Evolutionary conservation across 805 yeast species (phyloP), one percentile per base, ranked within the genome.

Genomic region (Saturnispora ahearnii): DNA sequence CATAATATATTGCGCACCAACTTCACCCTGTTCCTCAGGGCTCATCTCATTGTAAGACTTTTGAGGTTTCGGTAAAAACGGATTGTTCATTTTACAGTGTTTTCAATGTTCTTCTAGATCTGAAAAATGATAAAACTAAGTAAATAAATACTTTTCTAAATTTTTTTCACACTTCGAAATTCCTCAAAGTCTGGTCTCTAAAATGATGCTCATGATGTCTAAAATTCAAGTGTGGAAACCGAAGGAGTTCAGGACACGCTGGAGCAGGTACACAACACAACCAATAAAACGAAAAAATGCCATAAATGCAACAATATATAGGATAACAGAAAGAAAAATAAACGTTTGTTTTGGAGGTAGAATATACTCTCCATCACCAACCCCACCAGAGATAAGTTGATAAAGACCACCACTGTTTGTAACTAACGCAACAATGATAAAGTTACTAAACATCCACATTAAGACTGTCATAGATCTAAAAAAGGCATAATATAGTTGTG

Each of bases 261-360:
- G 50, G 13, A 73, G 47, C 61, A 87, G 67, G 62, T 81, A 91
- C 37, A 76, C 61, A 2, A 76, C 63, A 56, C 95, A 79, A 1
- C 97, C 96, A 28, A 83, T 46, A 56, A 91, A 84, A 54, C 97
- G 73, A 64, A 87, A 82, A 6, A 82, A 74, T 0, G 98, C 96
- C 73, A 88, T 77, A 28, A 82, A 86, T 4, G 96, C 96, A 41
- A 91, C 98, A 34, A 90, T 69, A 96, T 98, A 91, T 56, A 91
- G 71, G 43, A 91, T 83, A 30, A 91, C 87, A 5, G 93, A 78
- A 64, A 91, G 75, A 63, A 88, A 91, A 6, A 81, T 69, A 37
- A 79, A 74, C 1, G 87, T 73, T 64, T 83, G 74, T 12, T 46
- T 52, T 9, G 68, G 61, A 2, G 69, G 68, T 11, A 66, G 49